A percentile compares a stretch with the other conserved stretches of the same genome.
Conservation (phyloP, 2,329 filamentous ascomycete species). For the Fusarium vanettenii region DNA sequence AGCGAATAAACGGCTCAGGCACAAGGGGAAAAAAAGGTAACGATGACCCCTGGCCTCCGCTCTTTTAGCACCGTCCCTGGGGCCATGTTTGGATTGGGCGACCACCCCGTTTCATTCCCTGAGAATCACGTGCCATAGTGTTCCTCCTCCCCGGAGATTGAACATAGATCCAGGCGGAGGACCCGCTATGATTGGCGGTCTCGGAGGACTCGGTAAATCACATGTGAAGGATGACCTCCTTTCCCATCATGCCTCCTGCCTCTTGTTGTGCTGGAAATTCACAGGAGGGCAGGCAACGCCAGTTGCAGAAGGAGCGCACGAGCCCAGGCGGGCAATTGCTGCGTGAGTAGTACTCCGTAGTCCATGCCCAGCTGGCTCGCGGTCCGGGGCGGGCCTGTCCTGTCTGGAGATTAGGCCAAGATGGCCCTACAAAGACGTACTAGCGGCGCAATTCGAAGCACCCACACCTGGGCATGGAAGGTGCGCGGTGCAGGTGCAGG, state of each 20-base stretch:
- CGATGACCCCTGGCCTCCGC: constrained; percentile 10
- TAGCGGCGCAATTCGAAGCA: constrained; percentile 35
- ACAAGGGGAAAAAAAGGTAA: constrained; percentile 15
- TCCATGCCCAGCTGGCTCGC: background rate
- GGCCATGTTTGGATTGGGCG: background rate
- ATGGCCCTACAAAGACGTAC: constrained; percentile 35
- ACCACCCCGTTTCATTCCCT: constrained; percentile 13
- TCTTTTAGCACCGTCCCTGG: constrained; percentile 1
- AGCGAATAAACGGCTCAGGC: constrained; percentile 23
- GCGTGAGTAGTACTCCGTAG: background rate
- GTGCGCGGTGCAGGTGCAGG: constrained; percentile 24
- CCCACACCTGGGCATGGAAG: constrained; percentile 18
- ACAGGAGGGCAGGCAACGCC: background rate
- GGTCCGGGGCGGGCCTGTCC: constrained; percentile 25
- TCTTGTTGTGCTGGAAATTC: constrained; percentile 26
- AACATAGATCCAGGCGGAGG: constrained; percentile 1
- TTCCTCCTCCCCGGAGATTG: background rate
- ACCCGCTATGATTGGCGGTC: constrained; percentile 34
- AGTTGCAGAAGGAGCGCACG: constrained; percentile 14
- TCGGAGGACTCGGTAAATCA: constrained; percentile 45
- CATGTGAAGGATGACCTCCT: constrained; percentile 45
- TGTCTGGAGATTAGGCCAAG: constrained; percentile 36
- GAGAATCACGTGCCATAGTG: constrained; percentile 36
- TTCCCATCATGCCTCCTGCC: constrained; percentile 10
- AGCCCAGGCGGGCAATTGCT: constrained; percentile 11